Percentiles rank a stretch among this genome's conserved stretches.
phyloP scores from a whole-genome alignment of 2,329 filamentous ascomycete species.

The Calycina herbarum region DNA sequence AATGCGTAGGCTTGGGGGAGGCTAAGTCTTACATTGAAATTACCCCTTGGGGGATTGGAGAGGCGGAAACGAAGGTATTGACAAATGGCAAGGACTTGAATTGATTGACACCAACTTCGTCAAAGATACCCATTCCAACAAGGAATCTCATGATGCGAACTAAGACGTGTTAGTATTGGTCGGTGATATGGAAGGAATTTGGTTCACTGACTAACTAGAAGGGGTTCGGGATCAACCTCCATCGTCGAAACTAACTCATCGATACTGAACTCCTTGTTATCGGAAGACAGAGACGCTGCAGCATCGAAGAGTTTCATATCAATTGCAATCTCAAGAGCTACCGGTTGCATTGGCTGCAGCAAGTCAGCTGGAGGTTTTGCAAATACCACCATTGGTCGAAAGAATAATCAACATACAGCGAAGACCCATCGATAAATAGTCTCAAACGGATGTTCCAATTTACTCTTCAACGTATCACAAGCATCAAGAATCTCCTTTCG shows the following conservation, averaged over 20 bases:
- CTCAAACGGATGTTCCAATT: conserved; percentile 11
- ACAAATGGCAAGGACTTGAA: conserved; percentile 13
- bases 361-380: neutral
- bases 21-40: conserved; percentile 11
- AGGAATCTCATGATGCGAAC: conserved; percentile 22
- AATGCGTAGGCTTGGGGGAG: neutral
- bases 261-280: conserved; percentile 1
- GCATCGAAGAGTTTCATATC: conserved; percentile 18
- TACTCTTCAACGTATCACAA: conserved; percentile 5
- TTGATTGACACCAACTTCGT: conserved; percentile 9
- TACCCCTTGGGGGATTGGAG: conserved; percentile 9
- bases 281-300: neutral
- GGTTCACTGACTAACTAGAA: conserved; percentile 9
- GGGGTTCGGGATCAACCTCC: conserved; percentile 10
- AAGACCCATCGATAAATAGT: conserved; percentile 1
- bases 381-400: too few relatives aligned
- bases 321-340: conserved; percentile 13
- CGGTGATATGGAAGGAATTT: neutral
- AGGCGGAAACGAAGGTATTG: conserved; percentile 10
- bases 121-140: conserved; percentile 15
- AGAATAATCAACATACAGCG: conserved; percentile 4
- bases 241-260: conserved; percentile 10
- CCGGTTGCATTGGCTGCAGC: conserved; percentile 6
- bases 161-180: neutral
- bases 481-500: conserved; percentile 6